Percentiles rank a stretch among this genome's conserved stretches.
Evolutionary conservation across 1,139 yeast species (phyloP).

Genomic region (Hemisphaericaspora lyxosophila): DNA sequence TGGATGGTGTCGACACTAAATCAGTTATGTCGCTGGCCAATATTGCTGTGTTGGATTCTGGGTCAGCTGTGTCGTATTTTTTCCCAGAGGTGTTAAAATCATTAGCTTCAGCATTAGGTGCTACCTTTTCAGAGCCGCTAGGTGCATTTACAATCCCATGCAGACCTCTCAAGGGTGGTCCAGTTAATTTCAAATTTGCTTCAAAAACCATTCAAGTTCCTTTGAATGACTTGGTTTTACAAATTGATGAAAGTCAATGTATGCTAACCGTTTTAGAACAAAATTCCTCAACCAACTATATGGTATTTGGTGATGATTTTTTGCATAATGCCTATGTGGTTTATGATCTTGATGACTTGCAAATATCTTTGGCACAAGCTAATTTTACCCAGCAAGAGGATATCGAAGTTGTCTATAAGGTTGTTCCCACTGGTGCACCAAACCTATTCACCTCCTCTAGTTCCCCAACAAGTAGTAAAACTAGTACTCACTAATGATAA

Average conservation of each 20-base stretch:
- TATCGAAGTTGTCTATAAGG: too few species aligned
- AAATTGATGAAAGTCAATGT: conserved; percentile 21
- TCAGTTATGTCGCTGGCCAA: too few species aligned
- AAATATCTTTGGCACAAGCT: conserved; percentile 70
- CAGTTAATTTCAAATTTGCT: conserved; percentile 38
- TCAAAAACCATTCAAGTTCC: conserved; percentile 38
- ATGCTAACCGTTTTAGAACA: conserved; percentile 32
- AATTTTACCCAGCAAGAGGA: conserved; percentile 32
- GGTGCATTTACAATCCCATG: conserved; percentile 29
- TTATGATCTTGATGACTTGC: conserved; percentile 66
- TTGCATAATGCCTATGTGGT: conserved; percentile 75
- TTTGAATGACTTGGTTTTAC: conserved; percentile 25
- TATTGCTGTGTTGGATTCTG: conserved; percentile 42
- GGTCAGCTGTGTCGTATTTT: conserved; percentile 40
- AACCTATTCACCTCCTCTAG: too few species aligned
- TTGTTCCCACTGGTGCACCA: too few species aligned
- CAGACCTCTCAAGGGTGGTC: conserved; percentile 7
- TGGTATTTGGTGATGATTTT: conserved; percentile 69
- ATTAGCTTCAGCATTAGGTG: conserved; percentile 30
- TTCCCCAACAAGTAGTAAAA: too few species aligned
- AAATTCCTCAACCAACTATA: conserved; percentile 15
- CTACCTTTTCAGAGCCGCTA: conserved; percentile 21
- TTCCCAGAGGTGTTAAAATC: conserved; percentile 25
- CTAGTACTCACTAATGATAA: too few species aligned
- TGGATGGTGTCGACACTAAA: conserved; percentile 7